phyloP scores from a whole-genome alignment of 202 grass and related monocot genomes.

The Dendrocalamus latiflorus region DNA sequence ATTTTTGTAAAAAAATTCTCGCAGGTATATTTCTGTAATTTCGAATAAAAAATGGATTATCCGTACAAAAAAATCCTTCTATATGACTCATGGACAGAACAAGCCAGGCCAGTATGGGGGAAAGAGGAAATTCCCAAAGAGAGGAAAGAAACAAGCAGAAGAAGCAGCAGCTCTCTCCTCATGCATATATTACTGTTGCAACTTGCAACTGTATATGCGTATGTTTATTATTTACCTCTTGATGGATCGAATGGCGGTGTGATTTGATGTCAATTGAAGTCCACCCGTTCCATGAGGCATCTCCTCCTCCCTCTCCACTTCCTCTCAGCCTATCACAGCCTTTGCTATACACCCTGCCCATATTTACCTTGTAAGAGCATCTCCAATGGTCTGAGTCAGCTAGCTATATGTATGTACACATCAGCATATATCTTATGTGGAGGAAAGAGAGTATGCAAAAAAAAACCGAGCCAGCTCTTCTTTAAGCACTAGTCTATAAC shows the following conservation, averaged over 20 bases:
- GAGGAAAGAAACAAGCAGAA: neutral
- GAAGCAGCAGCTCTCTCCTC: neutral
- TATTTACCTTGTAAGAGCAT: neutral
- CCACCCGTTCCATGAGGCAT: neutral
- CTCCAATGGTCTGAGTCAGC: too few relatives aligned
- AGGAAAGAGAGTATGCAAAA: too few relatives aligned
- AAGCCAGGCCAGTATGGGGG: too few relatives aligned
- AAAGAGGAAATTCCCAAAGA: neutral
- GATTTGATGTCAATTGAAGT: slow-evolving; percentile 15
- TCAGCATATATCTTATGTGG: too few relatives aligned
- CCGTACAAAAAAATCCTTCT: too few relatives aligned
- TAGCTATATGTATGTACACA: too few relatives aligned
- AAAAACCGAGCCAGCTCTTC: too few relatives aligned
- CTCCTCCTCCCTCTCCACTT: neutral
- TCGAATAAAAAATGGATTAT: too few relatives aligned
- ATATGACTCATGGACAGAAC: too few relatives aligned
- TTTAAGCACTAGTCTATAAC: too few relatives aligned
- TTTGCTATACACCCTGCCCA: neutral
- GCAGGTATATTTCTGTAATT: too few relatives aligned
- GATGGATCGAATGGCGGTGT: neutral
- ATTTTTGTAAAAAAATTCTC: too few relatives aligned
- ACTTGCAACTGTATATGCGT: neutral
- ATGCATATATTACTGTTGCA: neutral
- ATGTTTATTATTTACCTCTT: neutral
- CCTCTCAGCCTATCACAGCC: neutral